Evolutionary conservation across 768 basidiomycete species (phyloP), one percentile per base, ranked within the genome.

Genomic region (Phallus indusiatus): DNA sequence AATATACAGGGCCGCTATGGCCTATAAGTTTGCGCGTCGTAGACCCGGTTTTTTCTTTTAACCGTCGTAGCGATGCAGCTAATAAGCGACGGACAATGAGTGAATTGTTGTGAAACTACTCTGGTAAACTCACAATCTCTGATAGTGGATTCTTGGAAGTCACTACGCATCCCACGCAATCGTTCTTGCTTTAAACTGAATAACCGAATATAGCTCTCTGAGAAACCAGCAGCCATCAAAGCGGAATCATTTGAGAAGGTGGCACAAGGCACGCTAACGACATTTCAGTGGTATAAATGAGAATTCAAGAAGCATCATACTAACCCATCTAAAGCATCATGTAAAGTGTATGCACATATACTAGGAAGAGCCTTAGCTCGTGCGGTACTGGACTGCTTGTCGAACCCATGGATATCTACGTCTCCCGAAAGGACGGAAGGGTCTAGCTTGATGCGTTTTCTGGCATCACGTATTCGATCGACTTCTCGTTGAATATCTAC

Each of bases 181-280:
- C 86, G 90, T 67, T 96, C 91, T 36, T 93, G 94, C 67, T 94
- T 97, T 54, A 98, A 73, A 68, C 82, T 95, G 94, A 96, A 99
- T 62, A 99, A 64, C 48, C 93, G 81, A 61, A 98, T 88, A 67
- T 92, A 94, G 67, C 94, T 97, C 72, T 99, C 94, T 22, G 90
- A 82, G 68, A 96, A 97, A 2, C 96, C 96, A 49, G 88, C 89
- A 0, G 95, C 96, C 82, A 99, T 83, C 11, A 98, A 71, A 8
- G 94, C 88, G 0, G 86, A 87, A 70, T 99, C 96, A 46, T 80
- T 79, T 28, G 96, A 98, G 67, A 98, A 97, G 17, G 85, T 82
- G 60, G 85, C 85, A 65, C 88, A 91, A 5, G 94, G 88, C 2
- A 87, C 78, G 24, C 95, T 97, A 64, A 7, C 53, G 54, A 28